Evolutionary conservation across 768 basidiomycete genomes (phyloP).

Genomic region (Leccinellum luteum): DNA sequence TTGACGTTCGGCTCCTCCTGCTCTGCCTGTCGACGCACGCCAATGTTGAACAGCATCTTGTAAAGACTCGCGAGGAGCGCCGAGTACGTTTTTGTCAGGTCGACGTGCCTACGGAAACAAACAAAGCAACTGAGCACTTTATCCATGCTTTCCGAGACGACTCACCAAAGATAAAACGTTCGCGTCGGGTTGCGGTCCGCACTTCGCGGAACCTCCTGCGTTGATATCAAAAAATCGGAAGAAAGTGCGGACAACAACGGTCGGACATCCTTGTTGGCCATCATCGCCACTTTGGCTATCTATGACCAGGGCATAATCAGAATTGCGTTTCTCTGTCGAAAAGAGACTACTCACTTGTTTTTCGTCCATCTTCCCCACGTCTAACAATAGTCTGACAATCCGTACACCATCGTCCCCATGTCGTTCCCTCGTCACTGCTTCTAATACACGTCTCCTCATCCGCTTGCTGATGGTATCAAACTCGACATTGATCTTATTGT

Average conservation of each 20-base stretch:
- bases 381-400: constrained; percentile 72
- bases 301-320: constrained; percentile 28
- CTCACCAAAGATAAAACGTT: constrained; percentile 90
- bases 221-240: constrained; percentile 78
- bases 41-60: constrained; percentile 89
- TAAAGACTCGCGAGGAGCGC: constrained; percentile 75
- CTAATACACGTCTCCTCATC: constrained; percentile 67
- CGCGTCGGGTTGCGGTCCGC: constrained; percentile 86
- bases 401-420: constrained; percentile 83
- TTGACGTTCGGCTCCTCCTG: constrained; percentile 60
- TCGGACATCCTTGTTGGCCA: constrained; percentile 85
- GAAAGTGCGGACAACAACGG: constrained; percentile 77
- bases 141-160: neutral
- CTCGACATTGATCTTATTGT: constrained; percentile 76
- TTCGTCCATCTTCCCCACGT: constrained; percentile 91
- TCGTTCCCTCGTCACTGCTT: constrained; percentile 76
- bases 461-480: constrained; percentile 70
- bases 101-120: constrained; percentile 69
- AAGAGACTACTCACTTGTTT: constrained; percentile 64
- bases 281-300: constrained; percentile 93
- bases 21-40: constrained; percentile 71
- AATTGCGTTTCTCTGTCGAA: neutral
- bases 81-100: constrained; percentile 79
- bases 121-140: neutral
- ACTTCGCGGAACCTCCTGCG: constrained; percentile 90